Evolutionary conservation across 345 rosid species (phyloP), one percentile per base, ranked within the genome.

Genomic region (Camelina sativa): DNA sequence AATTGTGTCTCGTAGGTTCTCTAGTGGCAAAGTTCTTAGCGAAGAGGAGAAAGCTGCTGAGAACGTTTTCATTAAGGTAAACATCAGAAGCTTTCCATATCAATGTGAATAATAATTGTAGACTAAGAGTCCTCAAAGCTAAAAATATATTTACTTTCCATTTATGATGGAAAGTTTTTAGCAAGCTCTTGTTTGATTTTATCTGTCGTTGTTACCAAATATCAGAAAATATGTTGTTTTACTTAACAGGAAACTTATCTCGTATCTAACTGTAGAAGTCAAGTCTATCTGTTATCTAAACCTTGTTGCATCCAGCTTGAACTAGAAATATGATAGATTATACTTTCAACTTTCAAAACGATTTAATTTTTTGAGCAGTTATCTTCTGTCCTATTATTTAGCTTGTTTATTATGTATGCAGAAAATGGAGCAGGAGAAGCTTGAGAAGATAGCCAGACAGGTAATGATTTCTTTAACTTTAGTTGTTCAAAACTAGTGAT

Each of bases 31-130:
- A 73, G 12, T 95, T 22, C 86, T 95, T 47, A 64, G 87, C 53
- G 97, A 95, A 86, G 99, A 95, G 85, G 99, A 92, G 80, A 96
- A 80, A 35, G 98, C 98, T 61, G 98, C 98, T 1, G 98, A 96
- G 80, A 96, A 86, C 76, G 74, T 95, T 67, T 95, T 84, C 86
- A 95, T 95, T 69, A 90, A 93, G 92, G 98, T 89, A 76, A 59
- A 22, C 15, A 16, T 40, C 38, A 70, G 2, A n/a, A 32, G 61
- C 35, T 35, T 51, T 51, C 48, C 7, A 19, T 71, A 50, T 32
- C 2, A 4, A n/a, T 43, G 37, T 11, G 11, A 46, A 40, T 4
- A 46, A 28, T 10, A 16, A 5, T 17, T 16, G 13, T 43, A 20
- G 28, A 57, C 37, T 74, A 4, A 23, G 43, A 65, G 16, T 47